Percentiles rank a stretch among this genome's conserved stretches.
Evolutionary conservation across 192 early-diverging fungal species (phyloP).

Genomic region (Coemansia sp.): DNA sequence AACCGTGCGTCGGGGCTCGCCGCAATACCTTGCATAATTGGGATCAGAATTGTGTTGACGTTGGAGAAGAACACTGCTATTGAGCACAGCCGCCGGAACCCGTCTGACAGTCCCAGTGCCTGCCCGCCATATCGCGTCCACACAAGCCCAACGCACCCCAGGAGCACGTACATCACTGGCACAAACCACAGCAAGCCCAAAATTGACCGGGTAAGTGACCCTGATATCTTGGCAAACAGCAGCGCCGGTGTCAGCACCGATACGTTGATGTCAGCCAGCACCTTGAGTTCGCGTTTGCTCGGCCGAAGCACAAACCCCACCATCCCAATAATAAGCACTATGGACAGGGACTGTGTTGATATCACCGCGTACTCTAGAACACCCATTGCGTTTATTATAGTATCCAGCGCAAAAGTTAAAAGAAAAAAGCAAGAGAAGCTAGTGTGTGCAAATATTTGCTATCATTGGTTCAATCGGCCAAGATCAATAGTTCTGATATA

Average conservation of each 20-base stretch:
- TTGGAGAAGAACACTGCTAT: constrained; percentile 67
- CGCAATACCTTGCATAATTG: constrained; percentile 59
- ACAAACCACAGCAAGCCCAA: constrained; percentile 67
- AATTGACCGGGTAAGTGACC: constrained; percentile 58
- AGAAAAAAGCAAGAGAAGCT: no score
- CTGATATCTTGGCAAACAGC: constrained; percentile 70
- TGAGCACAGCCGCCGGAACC: constrained; percentile 61
- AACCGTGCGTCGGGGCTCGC: constrained; percentile 42
- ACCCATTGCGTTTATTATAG: no score
- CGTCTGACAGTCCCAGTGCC: constrained; percentile 40
- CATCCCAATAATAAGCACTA: no score
- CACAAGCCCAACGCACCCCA: constrained; percentile 26
- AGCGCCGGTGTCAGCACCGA: constrained; percentile 70
- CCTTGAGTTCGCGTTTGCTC: constrained; percentile 23
- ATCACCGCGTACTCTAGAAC: no score
- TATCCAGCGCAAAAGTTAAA: no score
- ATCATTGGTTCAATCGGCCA: no score
- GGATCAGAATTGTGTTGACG: constrained; percentile 68
- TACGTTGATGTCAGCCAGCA: constrained; percentile 57
- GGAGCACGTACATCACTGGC: constrained; percentile 49
- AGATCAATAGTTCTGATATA: no score
- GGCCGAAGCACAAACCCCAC: constrained; percentile 22
- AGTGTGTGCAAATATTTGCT: no score
- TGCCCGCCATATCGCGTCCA: constrained; percentile 25
- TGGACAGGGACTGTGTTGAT: no score